phyloP scores from a whole-genome alignment of 2,329 filamentous ascomycete species.

The Fusarium proliferatum region DNA sequence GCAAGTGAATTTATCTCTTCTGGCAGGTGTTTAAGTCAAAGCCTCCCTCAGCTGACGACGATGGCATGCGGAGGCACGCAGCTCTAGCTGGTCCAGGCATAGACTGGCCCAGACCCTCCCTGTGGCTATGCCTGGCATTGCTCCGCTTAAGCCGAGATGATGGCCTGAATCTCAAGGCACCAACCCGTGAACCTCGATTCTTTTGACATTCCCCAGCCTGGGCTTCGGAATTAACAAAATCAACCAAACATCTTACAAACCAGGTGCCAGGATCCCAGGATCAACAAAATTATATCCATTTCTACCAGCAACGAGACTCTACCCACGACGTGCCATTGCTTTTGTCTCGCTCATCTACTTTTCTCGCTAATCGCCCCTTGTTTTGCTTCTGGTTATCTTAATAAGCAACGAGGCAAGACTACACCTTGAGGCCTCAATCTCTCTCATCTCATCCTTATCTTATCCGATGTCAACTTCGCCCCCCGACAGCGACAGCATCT shows the following conservation, averaged over 20 bases:
- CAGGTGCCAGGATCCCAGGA: conserved; percentile 23
- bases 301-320: not conserved
- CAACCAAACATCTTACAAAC: conserved; percentile 38
- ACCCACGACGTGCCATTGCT: not conserved
- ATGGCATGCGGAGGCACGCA: not conserved
- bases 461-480: conserved; percentile 36
- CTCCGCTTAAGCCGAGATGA: conserved; percentile 19
- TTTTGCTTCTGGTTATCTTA: conserved; percentile 17
- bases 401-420: conserved; percentile 27
- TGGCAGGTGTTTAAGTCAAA: not conserved
- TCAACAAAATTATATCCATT: conserved; percentile 30
- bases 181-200: conserved; percentile 2
- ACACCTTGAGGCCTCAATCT: conserved; percentile 9
- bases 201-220: conserved; percentile 21
- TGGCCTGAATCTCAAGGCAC: conserved; percentile 16
- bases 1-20: not conserved
- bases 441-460: conserved; percentile 5
- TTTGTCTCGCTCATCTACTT: not conserved
- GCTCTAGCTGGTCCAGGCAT: conserved; percentile 2
- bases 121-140: not conserved
- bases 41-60: not conserved
- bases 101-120: not conserved
- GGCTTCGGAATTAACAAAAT: conserved; percentile 14
- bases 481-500: conserved; percentile 27
- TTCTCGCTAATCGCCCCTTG: not conserved